These are phyloP conservation scores for Coix lacrymajobi DNA, from an alignment of 176 grass and related monocot genomes.

Conservation along the genomic window DNA sequence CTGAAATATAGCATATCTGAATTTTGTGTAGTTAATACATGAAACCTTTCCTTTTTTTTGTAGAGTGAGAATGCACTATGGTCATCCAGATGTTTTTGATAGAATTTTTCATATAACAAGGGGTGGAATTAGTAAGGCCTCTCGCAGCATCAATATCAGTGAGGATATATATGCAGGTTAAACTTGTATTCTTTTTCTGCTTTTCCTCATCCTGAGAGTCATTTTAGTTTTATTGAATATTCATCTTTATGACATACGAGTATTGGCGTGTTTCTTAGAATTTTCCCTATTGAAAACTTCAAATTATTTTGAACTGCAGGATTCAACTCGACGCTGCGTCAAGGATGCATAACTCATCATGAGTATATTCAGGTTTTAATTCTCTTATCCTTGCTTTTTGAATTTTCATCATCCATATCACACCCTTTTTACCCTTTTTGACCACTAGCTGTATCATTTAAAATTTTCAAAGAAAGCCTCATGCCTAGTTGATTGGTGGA, in stretches of 20 bases:
- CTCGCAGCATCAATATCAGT: conserved; percentile 86
- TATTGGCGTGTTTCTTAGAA: not conserved
- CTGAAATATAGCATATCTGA: too few species aligned
- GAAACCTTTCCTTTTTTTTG: not conserved
- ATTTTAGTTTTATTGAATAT: not conserved
- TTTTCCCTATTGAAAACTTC: conserved; percentile 5
- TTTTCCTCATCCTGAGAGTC: conserved; percentile 14
- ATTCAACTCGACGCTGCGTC: conserved; percentile 88
- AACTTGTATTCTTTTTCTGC: conserved; percentile 6
- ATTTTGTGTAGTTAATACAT: not conserved
- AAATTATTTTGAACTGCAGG: conserved; percentile 37
- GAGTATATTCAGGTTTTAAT: conserved; percentile 88
- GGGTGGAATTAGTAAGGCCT: conserved; percentile 95
- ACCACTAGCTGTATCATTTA: not conserved
- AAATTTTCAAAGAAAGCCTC: not conserved
- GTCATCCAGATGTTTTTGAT: conserved; percentile 98
- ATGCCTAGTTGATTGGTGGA: not conserved
- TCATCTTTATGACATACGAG: not conserved
- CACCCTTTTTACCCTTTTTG: not conserved
- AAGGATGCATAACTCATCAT: conserved; percentile 92
- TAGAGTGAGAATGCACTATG: conserved; percentile 97
- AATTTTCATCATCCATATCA: conserved; percentile 2
- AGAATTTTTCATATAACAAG: conserved; percentile 97
- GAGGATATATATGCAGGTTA: conserved; percentile 97
- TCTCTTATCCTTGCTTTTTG: conserved; percentile 2